Base-by-base conservation (phyloP, 805 yeast genomes). In the Wickerhamiella siamensis region DNA sequence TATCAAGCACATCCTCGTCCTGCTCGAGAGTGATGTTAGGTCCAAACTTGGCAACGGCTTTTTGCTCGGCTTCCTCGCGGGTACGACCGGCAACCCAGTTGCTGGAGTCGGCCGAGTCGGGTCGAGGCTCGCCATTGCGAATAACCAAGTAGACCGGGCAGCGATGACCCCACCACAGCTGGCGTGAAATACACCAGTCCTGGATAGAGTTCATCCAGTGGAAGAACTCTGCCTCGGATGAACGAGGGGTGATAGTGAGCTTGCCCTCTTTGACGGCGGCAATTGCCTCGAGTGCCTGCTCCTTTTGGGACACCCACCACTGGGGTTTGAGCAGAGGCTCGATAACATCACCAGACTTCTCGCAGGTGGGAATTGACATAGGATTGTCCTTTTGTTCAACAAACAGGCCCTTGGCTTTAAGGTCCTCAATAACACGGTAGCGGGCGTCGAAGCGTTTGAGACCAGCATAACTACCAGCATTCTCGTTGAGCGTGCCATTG, bases 121-220 rank as follows among this genome's bases (percentile, higher is more conserved):
- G 77, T 47, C 64, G 65, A 35, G 60, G 56, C 34, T 52, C 55
- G 44, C 88, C 93, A 56, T 83, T 94, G 43, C 88, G 67, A 42
- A 72, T 68, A 46, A 86, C 83, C 52, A 83, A 83, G 67, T 91
- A 91, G 34, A 83, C 94, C 21, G 98, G 98, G 65, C 95, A 83
- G 67, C 97, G 77, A 68, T 91, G 98, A 51, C 98, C 98, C 93
- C 93, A 81, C 94, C 94, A 83, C 42, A 75, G 60, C 63, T 75
- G 81, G 66, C 98, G 82, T 17, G 97, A 91, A 49, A 91, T 84
- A 77, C 98, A 91, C 98, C 98, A 91, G 66, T 91, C 98, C 68
- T 91, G 96, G 51, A 87, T 81, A 64, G 84, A 83, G 59, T 79
- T 91, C 63, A 88, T 69, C 98, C 98, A 91, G 61, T 77, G 83